Evolutionary conservation across 768 basidiomycete genomes (phyloP), one percentile per base, ranked within the genome.

Genomic region (Paxillus ammoniavirescens): DNA sequence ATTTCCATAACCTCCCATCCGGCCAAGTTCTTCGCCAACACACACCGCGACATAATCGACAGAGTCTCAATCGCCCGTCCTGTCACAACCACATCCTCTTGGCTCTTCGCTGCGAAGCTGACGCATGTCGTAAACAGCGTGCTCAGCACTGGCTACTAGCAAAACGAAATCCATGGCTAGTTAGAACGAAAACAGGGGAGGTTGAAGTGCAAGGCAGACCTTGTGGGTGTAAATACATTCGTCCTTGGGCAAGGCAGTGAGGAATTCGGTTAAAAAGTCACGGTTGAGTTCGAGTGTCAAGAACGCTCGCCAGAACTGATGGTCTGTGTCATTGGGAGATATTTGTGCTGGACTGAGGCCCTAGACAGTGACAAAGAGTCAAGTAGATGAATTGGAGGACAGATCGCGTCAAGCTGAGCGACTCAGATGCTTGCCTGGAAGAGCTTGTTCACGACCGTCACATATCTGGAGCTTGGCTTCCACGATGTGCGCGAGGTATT

Each of bases 1-100:
- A 86, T 65, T 38, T 87, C 81, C 86, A 89, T 89, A 7, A 82
- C 76, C 61, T 89, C 87, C 84, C 83, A 87, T 30, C 87, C 87
- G 4, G 81, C 76, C 1, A 82, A 65, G 50, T 80, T 78, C 68
- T 87, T 87, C 36, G 71, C 72, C 49, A 88, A 70, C 15, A 85
- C 63, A 49, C 72, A 72, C 9, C 78, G 75, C 18, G 79, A 61
- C 4, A 82, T 31, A 13, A 82, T 66, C 0, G 75, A 68, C 35
- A 86, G 65, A 1, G 81, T 82, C 58, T 81, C 75, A 14, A 86
- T 56, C 4, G 84, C 79, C 57, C 81, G 76, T 15, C 56, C 17
- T 7, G 64, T 59, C 9, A 58, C 36, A 10, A 14, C 12, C 38
- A 8, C 30, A 13, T 65, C 54, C 38, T 67, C 65, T 23, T 62